phyloP scores from a whole-genome alignment of 2,329 filamentous ascomycete species.

The Hortaea werneckii region DNA sequence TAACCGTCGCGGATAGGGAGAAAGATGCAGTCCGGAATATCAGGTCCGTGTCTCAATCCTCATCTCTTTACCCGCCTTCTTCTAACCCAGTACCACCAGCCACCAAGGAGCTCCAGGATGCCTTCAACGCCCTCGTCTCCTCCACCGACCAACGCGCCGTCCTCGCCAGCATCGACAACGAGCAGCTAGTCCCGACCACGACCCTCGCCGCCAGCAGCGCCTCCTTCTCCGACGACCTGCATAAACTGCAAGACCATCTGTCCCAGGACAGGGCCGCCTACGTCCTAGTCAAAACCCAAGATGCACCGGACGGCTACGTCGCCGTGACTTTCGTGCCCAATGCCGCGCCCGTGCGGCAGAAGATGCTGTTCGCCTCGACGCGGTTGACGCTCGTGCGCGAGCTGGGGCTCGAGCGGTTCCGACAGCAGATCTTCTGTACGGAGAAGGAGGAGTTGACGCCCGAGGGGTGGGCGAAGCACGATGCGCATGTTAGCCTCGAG shows the following conservation, averaged over 20 bases:
- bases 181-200: constrained; percentile 54
- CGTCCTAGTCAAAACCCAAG: constrained; percentile 60
- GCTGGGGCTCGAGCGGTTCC: constrained; percentile 67
- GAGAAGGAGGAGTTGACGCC: constrained; percentile 57
- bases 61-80: constrained; percentile 3
- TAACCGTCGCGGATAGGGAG: too few species aligned
- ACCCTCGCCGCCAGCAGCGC: constrained; percentile 41
- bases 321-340: constrained; percentile 74
- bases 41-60: constrained; percentile 41
- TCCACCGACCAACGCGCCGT: constrained; percentile 56
- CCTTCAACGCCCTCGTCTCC: constrained; percentile 61
- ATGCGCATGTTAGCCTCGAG: constrained; percentile 49
- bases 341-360: constrained; percentile 66
- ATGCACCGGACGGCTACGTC: constrained; percentile 40
- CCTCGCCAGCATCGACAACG: constrained; percentile 58
- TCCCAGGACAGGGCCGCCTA: constrained; percentile 60
- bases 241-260: constrained; percentile 52
- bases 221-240: constrained; percentile 55
- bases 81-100: constrained; percentile 35
- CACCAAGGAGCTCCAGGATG: constrained; percentile 63
- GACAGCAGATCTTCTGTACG: constrained; percentile 65
- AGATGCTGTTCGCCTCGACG: constrained; percentile 77
- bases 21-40: constrained; percentile 68
- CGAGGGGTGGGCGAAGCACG: constrained; percentile 61
- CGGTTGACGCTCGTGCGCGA: constrained; percentile 65